Conservation (phyloP, 2,329 filamentous ascomycete genomes). For the Celoporthe dispersa region DNA sequence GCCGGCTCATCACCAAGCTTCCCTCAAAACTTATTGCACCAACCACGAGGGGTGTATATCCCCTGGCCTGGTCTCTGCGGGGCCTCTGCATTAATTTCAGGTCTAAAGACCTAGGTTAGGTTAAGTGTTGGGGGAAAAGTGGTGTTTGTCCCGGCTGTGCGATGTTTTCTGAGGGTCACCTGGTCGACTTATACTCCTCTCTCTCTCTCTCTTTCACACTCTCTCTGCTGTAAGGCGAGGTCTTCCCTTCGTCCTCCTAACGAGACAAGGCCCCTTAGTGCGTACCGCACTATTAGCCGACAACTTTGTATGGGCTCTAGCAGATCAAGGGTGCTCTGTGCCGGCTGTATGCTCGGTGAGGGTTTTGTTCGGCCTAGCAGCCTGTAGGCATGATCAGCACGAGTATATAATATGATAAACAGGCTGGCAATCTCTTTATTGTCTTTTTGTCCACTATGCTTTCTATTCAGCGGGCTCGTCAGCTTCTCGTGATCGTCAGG, state of each 20-base stretch:
- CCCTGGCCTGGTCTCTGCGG: neutral
- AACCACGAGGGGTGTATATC: neutral
- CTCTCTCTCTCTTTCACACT: neutral
- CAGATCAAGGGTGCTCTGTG: neutral
- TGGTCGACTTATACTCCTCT: neutral
- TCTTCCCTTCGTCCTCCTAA: neutral
- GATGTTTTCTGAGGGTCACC: neutral
- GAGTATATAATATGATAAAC: neutral
- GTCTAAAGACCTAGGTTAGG: neutral
- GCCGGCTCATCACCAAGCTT: neutral
- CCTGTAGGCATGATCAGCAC: neutral
- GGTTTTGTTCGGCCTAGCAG: neutral
- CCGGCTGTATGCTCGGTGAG: neutral
- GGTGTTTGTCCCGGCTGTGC: neutral
- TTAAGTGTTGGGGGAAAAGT: neutral
- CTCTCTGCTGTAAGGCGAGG: neutral
- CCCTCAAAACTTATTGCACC: neutral
- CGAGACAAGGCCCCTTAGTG: neutral
- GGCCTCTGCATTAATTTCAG: neutral
- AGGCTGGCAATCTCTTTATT: neutral
- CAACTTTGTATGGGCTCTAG: neutral
- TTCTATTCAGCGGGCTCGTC: neutral
- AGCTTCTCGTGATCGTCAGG: neutral
- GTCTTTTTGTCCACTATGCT: neutral
- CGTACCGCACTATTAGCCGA: constrained; percentile 2